Evolutionary conservation across 2,329 filamentous ascomycete species (phyloP).

Genomic region (Lomentospora prolificans): DNA sequence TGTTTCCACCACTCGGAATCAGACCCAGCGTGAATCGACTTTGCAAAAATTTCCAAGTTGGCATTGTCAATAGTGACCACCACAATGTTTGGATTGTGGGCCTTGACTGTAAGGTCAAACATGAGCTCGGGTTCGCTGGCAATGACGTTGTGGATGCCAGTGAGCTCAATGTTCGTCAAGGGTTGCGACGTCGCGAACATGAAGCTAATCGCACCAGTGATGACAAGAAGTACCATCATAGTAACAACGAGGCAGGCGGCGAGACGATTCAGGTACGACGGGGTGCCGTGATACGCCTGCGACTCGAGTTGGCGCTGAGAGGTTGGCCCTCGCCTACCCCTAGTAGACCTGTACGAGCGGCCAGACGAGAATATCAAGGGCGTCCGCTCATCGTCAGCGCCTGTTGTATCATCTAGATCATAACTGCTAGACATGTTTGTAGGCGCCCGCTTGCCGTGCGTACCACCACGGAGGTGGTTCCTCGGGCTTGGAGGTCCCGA

Average conservation of each 20-base stretch:
- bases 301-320: conserved; percentile 64
- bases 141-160: conserved; percentile 78
- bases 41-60: conserved; percentile 89
- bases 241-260: conserved; percentile 83
- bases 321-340: conserved; percentile 43
- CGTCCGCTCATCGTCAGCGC: conserved; percentile 78
- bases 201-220: conserved; percentile 79
- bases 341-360: conserved; percentile 47
- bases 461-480: conserved; percentile 25
- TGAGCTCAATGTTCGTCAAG: conserved; percentile 66
- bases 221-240: conserved; percentile 68
- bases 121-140: conserved; percentile 93
- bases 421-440: conserved; percentile 55
- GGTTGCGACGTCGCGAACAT: conserved; percentile 88
- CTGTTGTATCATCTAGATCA: conserved; percentile 70
- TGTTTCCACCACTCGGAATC: conserved; percentile 51
- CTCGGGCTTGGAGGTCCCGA: conserved; percentile 63
- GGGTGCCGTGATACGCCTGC: conserved; percentile 53
- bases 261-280: conserved; percentile 59
- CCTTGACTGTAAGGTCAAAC: conserved; percentile 79
- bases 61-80: conserved; percentile 77
- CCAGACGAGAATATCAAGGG: conserved; percentile 58
- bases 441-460: conserved; percentile 39
- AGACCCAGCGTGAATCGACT: conserved; percentile 77
- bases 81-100: conserved; percentile 88